Evolutionary conservation across 768 basidiomycete genomes (phyloP).

Genomic region (Cyclocybe aegerita): DNA sequence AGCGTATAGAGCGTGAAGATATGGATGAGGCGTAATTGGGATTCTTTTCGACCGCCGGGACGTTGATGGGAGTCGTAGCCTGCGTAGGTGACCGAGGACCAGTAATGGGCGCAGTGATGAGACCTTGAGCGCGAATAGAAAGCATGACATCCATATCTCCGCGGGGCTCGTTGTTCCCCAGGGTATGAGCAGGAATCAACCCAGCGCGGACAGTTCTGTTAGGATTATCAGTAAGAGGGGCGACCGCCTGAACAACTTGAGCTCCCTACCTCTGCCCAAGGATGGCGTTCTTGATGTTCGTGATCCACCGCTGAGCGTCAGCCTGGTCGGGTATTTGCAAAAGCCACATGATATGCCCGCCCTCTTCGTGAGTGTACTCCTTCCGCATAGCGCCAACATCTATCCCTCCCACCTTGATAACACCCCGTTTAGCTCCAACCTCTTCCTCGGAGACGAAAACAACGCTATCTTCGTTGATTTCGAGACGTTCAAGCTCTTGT

Average conservation of each 20-base stretch:
- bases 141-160: slow-evolving; percentile 86
- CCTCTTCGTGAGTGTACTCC: slow-evolving; percentile 45
- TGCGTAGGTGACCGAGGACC: slow-evolving; percentile 12
- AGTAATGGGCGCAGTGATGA: slow-evolving; percentile 34
- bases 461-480: slow-evolving; percentile 75
- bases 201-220: slow-evolving; percentile 71
- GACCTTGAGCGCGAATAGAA: slow-evolving; percentile 71
- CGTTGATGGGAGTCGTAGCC: slow-evolving; percentile 21
- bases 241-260: background rate
- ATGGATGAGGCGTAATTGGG: slow-evolving; percentile 47
- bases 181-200: slow-evolving; percentile 44
- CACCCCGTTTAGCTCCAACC: slow-evolving; percentile 44
- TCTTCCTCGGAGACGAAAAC: slow-evolving; percentile 71
- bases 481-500: slow-evolving; percentile 69
- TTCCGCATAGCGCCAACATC: slow-evolving; percentile 52
- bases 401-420: slow-evolving; percentile 68
- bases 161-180: slow-evolving; percentile 57
- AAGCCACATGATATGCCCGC: slow-evolving; percentile 63
- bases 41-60: slow-evolving; percentile 28
- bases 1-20: slow-evolving; percentile 42
- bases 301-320: slow-evolving; percentile 77
- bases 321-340: slow-evolving; percentile 60
- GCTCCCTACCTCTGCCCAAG: slow-evolving; percentile 61
- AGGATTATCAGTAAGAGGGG: slow-evolving; percentile 5
- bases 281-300: slow-evolving; percentile 69